Conservation (phyloP, 169 alveolate genomes). For the Plasmodium yoelii region DNA sequence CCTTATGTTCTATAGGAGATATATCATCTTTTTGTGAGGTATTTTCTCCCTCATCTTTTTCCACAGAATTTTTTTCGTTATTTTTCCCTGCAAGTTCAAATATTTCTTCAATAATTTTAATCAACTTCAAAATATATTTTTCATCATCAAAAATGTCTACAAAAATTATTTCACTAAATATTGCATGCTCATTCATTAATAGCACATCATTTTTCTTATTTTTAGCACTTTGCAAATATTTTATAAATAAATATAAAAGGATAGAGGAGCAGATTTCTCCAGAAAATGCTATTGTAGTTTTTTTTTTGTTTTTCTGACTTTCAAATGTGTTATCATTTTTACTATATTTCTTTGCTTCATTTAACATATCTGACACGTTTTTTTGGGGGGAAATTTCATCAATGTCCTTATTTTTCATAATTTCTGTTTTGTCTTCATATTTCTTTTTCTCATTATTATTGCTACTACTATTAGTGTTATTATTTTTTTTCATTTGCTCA, state of each 20-base stretch:
- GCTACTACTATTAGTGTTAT: not conserved
- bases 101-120: slow-evolving; percentile 13
- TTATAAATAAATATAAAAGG: slow-evolving; percentile 41
- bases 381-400: not conserved
- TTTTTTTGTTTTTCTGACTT: slow-evolving; percentile 12
- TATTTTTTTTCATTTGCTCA: not conserved
- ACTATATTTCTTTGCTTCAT: not conserved
- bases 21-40: not conserved
- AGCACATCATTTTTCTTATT: slow-evolving; percentile 29
- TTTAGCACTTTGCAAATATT: slow-evolving; percentile 62
- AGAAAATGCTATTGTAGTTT: slow-evolving; percentile 65
- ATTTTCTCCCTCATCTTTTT: not conserved
- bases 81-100: slow-evolving; percentile 16
- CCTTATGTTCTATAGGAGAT: not conserved
- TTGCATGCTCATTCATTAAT: slow-evolving; percentile 45
- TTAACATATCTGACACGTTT: slow-evolving; percentile 8
- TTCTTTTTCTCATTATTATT: no score
- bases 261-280: slow-evolving; percentile 71
- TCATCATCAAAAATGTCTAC: slow-evolving; percentile 48
- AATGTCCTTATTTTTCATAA: not conserved
- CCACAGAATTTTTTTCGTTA: not conserved
- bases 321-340: slow-evolving; percentile 7
- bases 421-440: not conserved
- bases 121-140: slow-evolving; percentile 39
- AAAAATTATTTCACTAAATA: slow-evolving; percentile 63